Conservation (phyloP, 176 grass and related monocot genomes). For the Stipa capillata region DNA sequence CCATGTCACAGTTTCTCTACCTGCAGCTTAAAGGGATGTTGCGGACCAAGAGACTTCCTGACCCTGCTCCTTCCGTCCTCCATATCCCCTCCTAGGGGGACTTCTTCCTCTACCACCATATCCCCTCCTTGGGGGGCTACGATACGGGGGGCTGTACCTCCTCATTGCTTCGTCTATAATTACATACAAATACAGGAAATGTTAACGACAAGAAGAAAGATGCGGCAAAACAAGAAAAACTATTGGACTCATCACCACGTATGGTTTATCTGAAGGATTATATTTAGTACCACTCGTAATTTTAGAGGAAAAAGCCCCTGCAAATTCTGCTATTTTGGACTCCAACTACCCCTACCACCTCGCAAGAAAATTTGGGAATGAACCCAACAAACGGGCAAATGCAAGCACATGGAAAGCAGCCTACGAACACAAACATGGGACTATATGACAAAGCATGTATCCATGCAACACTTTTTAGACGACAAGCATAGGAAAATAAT, state of each 20-base stretch:
- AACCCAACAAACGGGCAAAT: neutral
- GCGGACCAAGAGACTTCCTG: constrained; percentile 77
- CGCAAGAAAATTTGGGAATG: neutral
- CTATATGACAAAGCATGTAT: neutral
- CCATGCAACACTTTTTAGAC: neutral
- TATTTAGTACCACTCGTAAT: too few relatives aligned
- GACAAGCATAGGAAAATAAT: neutral
- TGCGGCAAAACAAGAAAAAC: too few relatives aligned
- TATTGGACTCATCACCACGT: too few relatives aligned
- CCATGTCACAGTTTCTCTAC: constrained; percentile 1
- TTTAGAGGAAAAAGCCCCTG: too few relatives aligned
- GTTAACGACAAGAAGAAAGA: too few relatives aligned
- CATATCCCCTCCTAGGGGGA: constrained; percentile 71
- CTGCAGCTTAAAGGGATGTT: constrained; percentile 86
- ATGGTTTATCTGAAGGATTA: too few relatives aligned
- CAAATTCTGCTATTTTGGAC: neutral
- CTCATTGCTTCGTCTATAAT: constrained; percentile 42
- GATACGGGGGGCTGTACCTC: constrained; percentile 72
- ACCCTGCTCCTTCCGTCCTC: constrained; percentile 45
- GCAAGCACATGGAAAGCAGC: neutral
- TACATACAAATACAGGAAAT: neutral
- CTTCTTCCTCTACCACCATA: constrained; percentile 84
- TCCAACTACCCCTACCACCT: neutral
- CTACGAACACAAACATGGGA: neutral
- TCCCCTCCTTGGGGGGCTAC: constrained; percentile 78